A percentile compares a stretch with the other conserved stretches of the same genome.
phyloP scores from a whole-genome alignment of 2,329 filamentous ascomycete species.

The Alternaria rosae region DNA sequence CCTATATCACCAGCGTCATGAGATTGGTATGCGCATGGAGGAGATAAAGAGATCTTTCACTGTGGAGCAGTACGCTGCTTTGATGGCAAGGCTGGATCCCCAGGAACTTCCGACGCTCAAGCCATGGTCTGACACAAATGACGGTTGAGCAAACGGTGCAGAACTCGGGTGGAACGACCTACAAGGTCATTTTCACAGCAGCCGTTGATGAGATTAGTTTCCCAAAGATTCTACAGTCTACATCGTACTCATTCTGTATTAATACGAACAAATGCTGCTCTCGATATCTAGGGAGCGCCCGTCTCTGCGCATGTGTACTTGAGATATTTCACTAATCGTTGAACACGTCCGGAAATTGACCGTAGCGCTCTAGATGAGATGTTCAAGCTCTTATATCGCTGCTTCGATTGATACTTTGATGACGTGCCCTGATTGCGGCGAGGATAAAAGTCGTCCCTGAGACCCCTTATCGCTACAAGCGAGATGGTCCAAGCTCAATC shows the following conservation, averaged over 20 bases:
- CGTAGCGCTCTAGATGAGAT: neutral
- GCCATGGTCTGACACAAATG: neutral
- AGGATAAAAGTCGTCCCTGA: neutral
- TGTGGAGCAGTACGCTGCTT: neutral
- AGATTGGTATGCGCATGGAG: neutral
- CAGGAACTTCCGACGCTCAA: neutral
- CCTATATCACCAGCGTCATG: neutral
- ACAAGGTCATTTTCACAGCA: neutral
- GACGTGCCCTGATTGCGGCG: neutral
- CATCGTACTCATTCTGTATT: neutral
- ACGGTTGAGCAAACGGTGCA: neutral
- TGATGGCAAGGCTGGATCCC: neutral
- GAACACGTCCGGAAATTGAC: neutral
- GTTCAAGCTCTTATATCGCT: neutral
- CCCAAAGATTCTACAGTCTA: neutral
- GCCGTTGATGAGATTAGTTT: neutral
- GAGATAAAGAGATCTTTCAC: neutral
- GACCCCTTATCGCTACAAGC: slow-evolving; percentile 2
- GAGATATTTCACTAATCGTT: neutral
- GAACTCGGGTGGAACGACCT: too few relatives aligned
- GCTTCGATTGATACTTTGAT: neutral
- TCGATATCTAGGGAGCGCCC: neutral
- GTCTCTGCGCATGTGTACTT: neutral
- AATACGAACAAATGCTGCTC: neutral
- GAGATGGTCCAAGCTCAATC: slow-evolving; percentile 18